Percentiles rank a stretch among this genome's conserved stretches.
Evolutionary conservation across 1,139 yeast genomes (phyloP).

Genomic region (Starmera stellimalicola): DNA sequence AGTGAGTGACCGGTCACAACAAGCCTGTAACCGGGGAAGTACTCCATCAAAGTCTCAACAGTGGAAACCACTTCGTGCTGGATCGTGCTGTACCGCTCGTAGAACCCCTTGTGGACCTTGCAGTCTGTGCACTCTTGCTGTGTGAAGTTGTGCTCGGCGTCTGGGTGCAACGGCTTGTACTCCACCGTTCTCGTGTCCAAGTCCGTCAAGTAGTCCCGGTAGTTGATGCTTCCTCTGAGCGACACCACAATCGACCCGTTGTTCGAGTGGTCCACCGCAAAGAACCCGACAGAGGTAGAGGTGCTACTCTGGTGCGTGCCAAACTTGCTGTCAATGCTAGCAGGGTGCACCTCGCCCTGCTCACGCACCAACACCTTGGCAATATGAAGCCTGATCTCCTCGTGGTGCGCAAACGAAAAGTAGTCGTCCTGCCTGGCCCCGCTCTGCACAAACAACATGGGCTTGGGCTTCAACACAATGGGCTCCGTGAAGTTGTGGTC

Average conservation of each 20-base stretch:
- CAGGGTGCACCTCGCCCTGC: neutral
- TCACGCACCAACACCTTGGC: slow-evolving; percentile 9
- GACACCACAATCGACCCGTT: slow-evolving; percentile 31
- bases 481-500: slow-evolving; percentile 9
- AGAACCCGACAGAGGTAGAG: slow-evolving; percentile 24
- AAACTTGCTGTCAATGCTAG: neutral
- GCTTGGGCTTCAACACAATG: slow-evolving; percentile 9
- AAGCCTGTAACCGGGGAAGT: slow-evolving; percentile 31
- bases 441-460: slow-evolving; percentile 8
- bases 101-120: slow-evolving; percentile 51
- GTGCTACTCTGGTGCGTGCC: neutral
- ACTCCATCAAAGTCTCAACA: slow-evolving; percentile 8
- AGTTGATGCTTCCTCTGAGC: slow-evolving; percentile 49
- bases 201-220: slow-evolving; percentile 49
- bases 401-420: slow-evolving; percentile 1
- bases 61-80: slow-evolving; percentile 26
- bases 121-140: slow-evolving; percentile 36
- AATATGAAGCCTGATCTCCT: slow-evolving; percentile 6
- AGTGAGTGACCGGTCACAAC: slow-evolving; percentile 61
- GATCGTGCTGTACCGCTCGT: slow-evolving; percentile 29
- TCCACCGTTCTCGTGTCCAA: slow-evolving; percentile 20
- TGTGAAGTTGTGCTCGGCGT: slow-evolving; percentile 8
- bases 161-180: slow-evolving; percentile 14
- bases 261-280: slow-evolving; percentile 33
- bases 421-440: slow-evolving; percentile 7